Evolutionary conservation across 225 moss, liverwort and hornwort genomes (phyloP).

Genomic region (Rhytidiadelphus loreus): DNA sequence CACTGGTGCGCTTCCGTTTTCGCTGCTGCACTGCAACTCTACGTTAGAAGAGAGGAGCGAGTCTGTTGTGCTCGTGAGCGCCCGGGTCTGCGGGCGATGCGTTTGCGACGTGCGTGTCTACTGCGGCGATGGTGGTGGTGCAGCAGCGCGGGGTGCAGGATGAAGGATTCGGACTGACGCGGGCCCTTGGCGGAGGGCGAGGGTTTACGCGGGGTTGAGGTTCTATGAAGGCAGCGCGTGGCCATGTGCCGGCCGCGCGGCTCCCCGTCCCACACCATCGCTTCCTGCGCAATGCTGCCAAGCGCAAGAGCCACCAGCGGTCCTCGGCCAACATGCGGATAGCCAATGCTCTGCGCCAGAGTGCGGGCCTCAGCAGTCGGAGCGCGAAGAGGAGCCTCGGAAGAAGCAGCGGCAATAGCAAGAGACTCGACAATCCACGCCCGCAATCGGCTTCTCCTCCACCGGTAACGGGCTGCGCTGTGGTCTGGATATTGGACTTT

Average conservation of each 20-base stretch:
- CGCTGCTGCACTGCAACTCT: neutral
- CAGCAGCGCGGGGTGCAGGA: neutral
- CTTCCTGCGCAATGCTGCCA: slow-evolving; percentile 30
- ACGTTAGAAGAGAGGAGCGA: neutral
- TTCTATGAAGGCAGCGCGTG: slow-evolving; percentile 45
- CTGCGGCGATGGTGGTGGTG: neutral
- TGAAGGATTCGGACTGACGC: neutral
- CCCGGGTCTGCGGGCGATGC: neutral
- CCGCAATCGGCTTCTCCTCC: slow-evolving; percentile 9
- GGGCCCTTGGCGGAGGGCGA: neutral
- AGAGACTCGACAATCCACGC: neutral
- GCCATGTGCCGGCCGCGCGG: slow-evolving; percentile 43
- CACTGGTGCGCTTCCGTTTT: neutral
- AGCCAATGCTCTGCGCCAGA: slow-evolving; percentile 39
- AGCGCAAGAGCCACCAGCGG: slow-evolving; percentile 31
- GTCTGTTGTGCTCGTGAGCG: neutral
- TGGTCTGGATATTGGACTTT: neutral
- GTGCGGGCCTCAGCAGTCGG: neutral
- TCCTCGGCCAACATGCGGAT: slow-evolving; percentile 16
- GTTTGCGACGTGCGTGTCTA: neutral
- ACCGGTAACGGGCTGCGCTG: neutral
- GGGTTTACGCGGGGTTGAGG: slow-evolving; percentile 48
- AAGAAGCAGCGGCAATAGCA: neutral
- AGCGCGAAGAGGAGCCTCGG: neutral
- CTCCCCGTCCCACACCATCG: slow-evolving; percentile 26